Evolutionary conservation across 2,329 filamentous ascomycete genomes (phyloP), one percentile per base, ranked within the genome.

Genomic region (Boeremia lycopersici): DNA sequence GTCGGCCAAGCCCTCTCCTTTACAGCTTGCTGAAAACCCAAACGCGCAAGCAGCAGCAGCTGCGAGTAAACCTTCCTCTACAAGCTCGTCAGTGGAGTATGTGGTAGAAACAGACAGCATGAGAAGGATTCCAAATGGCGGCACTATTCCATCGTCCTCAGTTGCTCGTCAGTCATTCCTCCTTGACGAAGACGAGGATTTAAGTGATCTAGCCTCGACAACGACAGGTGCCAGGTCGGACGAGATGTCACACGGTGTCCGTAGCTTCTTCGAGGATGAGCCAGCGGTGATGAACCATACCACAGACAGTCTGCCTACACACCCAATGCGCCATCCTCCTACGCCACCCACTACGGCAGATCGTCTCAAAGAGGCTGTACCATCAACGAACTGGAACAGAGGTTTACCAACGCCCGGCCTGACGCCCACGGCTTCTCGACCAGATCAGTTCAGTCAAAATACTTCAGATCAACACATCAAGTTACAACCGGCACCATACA

Each of bases 171-270:
- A 71, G 42, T 83, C 82, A 0, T 83, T 83, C 63, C 68, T 83
- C 4, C 74, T 83, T 5, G 76, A 82, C 51, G 82, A 84, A 35
- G 80, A 82, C 49, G 78, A 84, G 58, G 81, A 81, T 41, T 68
- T 84, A 29, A 86, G 83, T 50, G 84, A 85, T 44, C 62, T 81
- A 31, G 81, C 57, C 6, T 69, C 83, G 17, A 81, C 83, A 39
- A 81, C 83, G 40, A 81, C 83, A 41, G 79, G 81, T 48, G 78
- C 81, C n/a, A 64, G 61, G 35, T 75, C 75, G 4, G 73, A 72
- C 6, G 64, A 63, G 19, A 67, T 61, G 2, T 75, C 70, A 43
- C 70, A 77, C 30, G 77, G 75, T 19, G 76, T 79, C 15, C 70
- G 76, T 25, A 81, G 78, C 60, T 81, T 81, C 64, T 79, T 80